Evolutionary conservation across 805 yeast species (phyloP).

Genomic region (Kodamaea leandrae): DNA sequence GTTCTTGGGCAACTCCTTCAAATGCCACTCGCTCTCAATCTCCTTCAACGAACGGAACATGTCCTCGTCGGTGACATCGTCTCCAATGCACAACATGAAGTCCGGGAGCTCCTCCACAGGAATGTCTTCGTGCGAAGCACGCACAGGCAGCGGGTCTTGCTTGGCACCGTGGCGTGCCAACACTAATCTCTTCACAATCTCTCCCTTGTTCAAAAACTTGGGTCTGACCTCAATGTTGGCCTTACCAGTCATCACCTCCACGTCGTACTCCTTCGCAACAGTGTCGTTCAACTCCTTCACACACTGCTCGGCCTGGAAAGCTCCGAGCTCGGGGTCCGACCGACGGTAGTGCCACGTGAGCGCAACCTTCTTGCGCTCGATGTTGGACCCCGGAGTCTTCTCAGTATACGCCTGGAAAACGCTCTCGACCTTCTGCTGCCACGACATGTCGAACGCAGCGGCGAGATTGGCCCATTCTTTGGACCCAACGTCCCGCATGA

Average conservation of each 20-base stretch:
- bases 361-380: conserved; percentile 89
- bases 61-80: conserved; percentile 96
- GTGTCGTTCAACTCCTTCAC: conserved; percentile 59
- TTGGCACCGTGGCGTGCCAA: conserved; percentile 58
- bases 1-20: conserved; percentile 41
- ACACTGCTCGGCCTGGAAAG: conserved; percentile 76
- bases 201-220: conserved; percentile 91
- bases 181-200: conserved; percentile 80
- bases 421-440: conserved; percentile 83
- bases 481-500: conserved; percentile 69
- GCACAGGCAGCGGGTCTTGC: conserved; percentile 37
- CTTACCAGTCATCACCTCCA: conserved; percentile 96
- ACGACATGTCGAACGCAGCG: conserved; percentile 81
- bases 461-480: conserved; percentile 81
- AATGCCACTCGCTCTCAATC: conserved; percentile 55
- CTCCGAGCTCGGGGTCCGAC: conserved; percentile 91
- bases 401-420: conserved; percentile 75
- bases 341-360: conserved; percentile 97
- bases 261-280: conserved; percentile 65
- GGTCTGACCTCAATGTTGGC: conserved; percentile 98
- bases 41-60: conserved; percentile 80
- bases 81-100: conserved; percentile 88
- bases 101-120: conserved; percentile 61
- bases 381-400: conserved; percentile 84
- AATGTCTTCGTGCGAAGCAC: conserved; percentile 23